Evolutionary conservation across 345 rosid genomes (phyloP).

Genomic region (Citrus maxima): DNA sequence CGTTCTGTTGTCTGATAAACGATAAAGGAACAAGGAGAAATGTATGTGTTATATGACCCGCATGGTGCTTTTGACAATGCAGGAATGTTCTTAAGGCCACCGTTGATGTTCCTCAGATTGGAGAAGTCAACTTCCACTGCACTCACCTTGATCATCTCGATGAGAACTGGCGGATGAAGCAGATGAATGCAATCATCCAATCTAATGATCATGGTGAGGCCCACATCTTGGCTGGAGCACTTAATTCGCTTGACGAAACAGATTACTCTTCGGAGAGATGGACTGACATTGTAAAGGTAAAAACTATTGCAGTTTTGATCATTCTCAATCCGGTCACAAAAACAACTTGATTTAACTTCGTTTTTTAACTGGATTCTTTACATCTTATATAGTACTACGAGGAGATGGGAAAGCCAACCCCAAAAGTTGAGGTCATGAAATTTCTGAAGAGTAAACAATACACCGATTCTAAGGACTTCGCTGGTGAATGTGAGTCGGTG

Average conservation of each 20-base stretch:
- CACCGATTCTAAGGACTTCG: conserved; percentile 81
- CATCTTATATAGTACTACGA: conserved; percentile 63
- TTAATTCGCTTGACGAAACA: conserved; percentile 77
- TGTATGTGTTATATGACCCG: background rate
- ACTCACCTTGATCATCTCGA: conserved; percentile 90
- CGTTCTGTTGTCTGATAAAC: background rate
- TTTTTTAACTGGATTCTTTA: background rate
- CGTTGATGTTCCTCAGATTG: conserved; percentile 65
- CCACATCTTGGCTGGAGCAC: conserved; percentile 81
- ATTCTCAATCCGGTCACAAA: too few species aligned
- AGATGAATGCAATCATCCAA: conserved; percentile 67
- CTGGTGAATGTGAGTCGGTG: conserved; percentile 91
- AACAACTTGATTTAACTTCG: background rate
- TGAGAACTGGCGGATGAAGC: conserved; percentile 94
- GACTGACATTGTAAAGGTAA: conserved; percentile 86
- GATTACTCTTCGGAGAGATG: conserved; percentile 81
- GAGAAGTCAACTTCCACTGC: conserved; percentile 87
- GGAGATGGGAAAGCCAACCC: conserved; percentile 93
- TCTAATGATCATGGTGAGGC: conserved; percentile 42
- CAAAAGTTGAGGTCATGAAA: conserved; percentile 84
- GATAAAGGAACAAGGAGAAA: background rate
- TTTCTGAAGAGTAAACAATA: conserved; percentile 68
- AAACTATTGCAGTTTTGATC: background rate
- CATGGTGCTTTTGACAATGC: background rate
- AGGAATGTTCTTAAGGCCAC: conserved; percentile 90